These are phyloP conservation scores for Lagenidium sp. DNA, from an alignment of 352 stramenopile species.

Conservation along the genomic window DNA sequence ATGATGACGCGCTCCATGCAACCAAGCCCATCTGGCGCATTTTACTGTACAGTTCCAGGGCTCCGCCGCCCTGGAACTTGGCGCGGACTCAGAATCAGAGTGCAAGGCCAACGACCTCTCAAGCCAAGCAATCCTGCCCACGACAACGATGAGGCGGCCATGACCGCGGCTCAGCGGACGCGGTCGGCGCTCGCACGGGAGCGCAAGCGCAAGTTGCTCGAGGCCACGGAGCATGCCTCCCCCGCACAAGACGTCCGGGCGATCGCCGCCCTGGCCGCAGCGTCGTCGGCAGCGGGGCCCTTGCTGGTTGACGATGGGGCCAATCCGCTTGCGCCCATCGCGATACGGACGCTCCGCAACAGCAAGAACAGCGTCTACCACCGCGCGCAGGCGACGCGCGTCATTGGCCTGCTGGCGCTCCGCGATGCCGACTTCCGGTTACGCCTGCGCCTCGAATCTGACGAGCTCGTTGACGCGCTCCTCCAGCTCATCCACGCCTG, in stretches of 20 bases:
- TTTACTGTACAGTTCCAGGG: too few species aligned
- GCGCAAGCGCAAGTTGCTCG: constrained; percentile 41
- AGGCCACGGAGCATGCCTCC: constrained; percentile 46
- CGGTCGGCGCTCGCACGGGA: constrained; percentile 44
- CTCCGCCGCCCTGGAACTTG: too few species aligned
- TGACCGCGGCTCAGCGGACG: too few species aligned
- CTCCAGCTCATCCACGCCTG: constrained; percentile 65
- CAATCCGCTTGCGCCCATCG: constrained; percentile 15
- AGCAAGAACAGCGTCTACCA: constrained; percentile 61
- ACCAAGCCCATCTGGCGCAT: too few species aligned
- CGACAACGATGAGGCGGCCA: too few species aligned
- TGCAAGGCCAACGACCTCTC: too few species aligned
- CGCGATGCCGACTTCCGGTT: constrained; percentile 20
- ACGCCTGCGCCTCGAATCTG: constrained; percentile 45
- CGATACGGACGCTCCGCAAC: constrained; percentile 40
- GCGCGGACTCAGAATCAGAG: too few species aligned
- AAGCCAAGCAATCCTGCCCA: too few species aligned
- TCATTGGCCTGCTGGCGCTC: constrained; percentile 54
- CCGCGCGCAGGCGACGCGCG: constrained; percentile 48
- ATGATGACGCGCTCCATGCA: too few species aligned
- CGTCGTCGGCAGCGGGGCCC: constrained; percentile 4
- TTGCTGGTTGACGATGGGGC: constrained; percentile 1
- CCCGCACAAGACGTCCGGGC: constrained; percentile 16
- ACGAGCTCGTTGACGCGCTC: constrained; percentile 63
- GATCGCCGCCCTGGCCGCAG: constrained; percentile 20